Conservation (phyloP, 2,329 filamentous ascomycete species). For the Nemania abortiva region DNA sequence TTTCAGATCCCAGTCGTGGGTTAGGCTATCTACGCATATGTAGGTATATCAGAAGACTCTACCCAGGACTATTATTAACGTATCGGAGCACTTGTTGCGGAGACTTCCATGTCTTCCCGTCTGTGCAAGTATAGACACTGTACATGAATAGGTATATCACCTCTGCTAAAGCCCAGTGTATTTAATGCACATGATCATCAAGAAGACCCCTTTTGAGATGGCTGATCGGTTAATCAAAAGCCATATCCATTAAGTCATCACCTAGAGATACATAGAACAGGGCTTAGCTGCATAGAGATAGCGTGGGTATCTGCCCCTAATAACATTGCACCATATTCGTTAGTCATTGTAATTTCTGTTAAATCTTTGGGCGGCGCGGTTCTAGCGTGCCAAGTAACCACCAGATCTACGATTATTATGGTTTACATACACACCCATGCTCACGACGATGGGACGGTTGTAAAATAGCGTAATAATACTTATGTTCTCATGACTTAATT, state of each 20-base stretch:
- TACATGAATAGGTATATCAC: background rate
- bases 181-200: background rate
- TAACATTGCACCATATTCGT: background rate
- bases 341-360: constrained; percentile 16
- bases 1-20: no score
- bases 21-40: no score
- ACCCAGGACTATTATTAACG: constrained; percentile 2
- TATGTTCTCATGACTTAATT: background rate
- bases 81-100: constrained; percentile 20
- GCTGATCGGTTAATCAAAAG: constrained; percentile 8
- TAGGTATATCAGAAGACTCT: background rate
- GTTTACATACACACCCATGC: background rate
- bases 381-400: constrained; percentile 10
- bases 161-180: constrained; percentile 3
- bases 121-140: background rate
- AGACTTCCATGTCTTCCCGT: background rate
- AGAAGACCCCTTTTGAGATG: background rate
- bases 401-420: constrained; percentile 5
- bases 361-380: constrained; percentile 11
- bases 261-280: background rate
- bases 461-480: constrained; percentile 2
- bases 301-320: background rate
- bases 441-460: constrained; percentile 5
- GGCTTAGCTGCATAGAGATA: background rate
- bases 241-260: constrained; percentile 2